Evolutionary conservation across 2,329 filamentous ascomycete genomes (phyloP).

Genomic region (Periconia macrospinosa): DNA sequence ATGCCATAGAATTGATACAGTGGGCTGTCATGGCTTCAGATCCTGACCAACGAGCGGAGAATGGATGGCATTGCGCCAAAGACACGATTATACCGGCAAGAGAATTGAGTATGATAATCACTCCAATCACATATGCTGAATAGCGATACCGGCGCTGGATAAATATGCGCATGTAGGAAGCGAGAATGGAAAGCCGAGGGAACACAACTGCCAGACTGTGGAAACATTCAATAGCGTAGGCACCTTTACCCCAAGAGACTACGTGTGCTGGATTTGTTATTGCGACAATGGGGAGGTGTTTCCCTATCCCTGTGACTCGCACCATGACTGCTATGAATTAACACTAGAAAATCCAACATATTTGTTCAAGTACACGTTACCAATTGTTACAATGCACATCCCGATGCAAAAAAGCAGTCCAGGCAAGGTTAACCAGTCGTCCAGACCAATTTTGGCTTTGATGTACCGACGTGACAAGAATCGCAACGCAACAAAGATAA

Average conservation of each 20-base stretch:
- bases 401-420: background rate
- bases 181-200: constrained; percentile 1
- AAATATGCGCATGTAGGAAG: constrained; percentile 2
- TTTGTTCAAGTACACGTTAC: too few relatives aligned
- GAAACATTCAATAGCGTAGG: background rate
- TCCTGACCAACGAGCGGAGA: background rate
- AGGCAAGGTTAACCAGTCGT: background rate
- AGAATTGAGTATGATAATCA: background rate
- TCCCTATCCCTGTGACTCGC: background rate
- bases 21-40: background rate
- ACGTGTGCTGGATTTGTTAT: background rate
- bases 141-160: background rate
- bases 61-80: constrained; percentile 1
- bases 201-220: constrained; percentile 1
- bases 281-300: background rate
- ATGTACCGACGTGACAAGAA: background rate
- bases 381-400: too few relatives aligned
- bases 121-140: background rate
- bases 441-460: background rate
- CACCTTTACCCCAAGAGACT: background rate
- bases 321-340: background rate
- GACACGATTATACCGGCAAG: background rate
- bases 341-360: background rate
- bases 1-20: too few relatives aligned
- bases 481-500: background rate